These are phyloP conservation scores for Myxozyma geophila DNA, from an alignment of 805 yeast genomes.

Conservation along the genomic window DNA sequence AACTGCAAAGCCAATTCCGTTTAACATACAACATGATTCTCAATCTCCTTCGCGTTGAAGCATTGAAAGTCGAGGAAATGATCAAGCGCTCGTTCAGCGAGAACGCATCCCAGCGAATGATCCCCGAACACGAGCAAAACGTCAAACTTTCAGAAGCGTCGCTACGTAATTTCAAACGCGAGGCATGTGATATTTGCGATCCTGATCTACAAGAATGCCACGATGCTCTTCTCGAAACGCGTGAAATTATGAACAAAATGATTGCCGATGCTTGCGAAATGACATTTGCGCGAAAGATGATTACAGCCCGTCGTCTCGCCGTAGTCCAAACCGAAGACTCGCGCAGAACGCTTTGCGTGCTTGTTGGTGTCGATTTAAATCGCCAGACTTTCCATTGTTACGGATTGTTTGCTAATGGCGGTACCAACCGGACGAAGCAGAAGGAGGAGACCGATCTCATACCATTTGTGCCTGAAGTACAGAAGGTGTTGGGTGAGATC, in stretches of 20 bases:
- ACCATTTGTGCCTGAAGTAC: slow-evolving; percentile 28
- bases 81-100: slow-evolving; percentile 94
- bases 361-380: slow-evolving; percentile 21
- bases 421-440: slow-evolving; percentile 3
- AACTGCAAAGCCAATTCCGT: slow-evolving; percentile 87
- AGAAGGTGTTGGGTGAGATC: slow-evolving; percentile 2
- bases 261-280: slow-evolving; percentile 54
- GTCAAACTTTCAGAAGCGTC: slow-evolving; percentile 59
- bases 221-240: slow-evolving; percentile 53
- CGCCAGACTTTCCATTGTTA: slow-evolving; percentile 27
- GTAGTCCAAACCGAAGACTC: slow-evolving; percentile 33
- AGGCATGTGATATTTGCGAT: slow-evolving; percentile 47
- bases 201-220: slow-evolving; percentile 54
- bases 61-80: slow-evolving; percentile 96
- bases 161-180: slow-evolving; percentile 48
- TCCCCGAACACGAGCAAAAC: slow-evolving; percentile 81
- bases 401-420: slow-evolving; percentile 21
- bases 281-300: slow-evolving; percentile 50
- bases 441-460: slow-evolving; percentile 25
- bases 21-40: slow-evolving; percentile 94
- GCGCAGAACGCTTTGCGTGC: slow-evolving; percentile 29
- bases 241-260: slow-evolving; percentile 52
- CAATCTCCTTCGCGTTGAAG: slow-evolving; percentile 89
- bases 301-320: slow-evolving; percentile 44
- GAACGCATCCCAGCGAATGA: slow-evolving; percentile 77